A percentile compares a stretch with the other conserved stretches of the same genome.
phyloP scores from a whole-genome alignment of 78 protist species.

The slime mould (Dictyostelium discoideum) region DNA sequence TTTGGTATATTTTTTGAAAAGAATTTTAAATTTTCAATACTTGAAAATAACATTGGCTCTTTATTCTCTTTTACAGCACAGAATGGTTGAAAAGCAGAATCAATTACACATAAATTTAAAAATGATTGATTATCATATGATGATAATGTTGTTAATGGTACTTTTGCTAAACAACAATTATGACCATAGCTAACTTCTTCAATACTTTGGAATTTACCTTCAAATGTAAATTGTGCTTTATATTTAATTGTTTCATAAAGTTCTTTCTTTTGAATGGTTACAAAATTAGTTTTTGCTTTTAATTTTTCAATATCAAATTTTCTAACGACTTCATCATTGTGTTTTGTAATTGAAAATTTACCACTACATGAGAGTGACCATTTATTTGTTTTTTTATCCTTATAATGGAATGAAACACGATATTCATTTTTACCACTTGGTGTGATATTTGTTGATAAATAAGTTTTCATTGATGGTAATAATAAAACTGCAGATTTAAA shows the following conservation, averaged over 20 bases:
- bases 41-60: not conserved
- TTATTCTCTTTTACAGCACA: not conserved
- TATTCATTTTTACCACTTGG: not conserved
- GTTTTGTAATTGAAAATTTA: not conserved
- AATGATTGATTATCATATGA: not conserved
- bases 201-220: not conserved
- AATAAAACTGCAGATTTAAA: not conserved
- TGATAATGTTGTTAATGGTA: not conserved
- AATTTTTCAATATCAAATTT: not conserved
- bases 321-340: no score
- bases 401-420: not conserved
- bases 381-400: not conserved
- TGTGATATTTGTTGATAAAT: no score
- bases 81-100: not conserved
- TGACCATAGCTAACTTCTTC: not conserved
- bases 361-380: not conserved
- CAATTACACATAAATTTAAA: slow-evolving; percentile 5
- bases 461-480: no score
- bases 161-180: not conserved
- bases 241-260: not conserved
- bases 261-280: slow-evolving; percentile 1
- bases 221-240: not conserved
- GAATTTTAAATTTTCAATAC: slow-evolving; percentile 1
- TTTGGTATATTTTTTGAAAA: slow-evolving; percentile 9
- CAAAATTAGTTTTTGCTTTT: not conserved